Evolutionary conservation across 2,329 filamentous ascomycete genomes (phyloP).

Genomic region (Colletotrichum sp.): DNA sequence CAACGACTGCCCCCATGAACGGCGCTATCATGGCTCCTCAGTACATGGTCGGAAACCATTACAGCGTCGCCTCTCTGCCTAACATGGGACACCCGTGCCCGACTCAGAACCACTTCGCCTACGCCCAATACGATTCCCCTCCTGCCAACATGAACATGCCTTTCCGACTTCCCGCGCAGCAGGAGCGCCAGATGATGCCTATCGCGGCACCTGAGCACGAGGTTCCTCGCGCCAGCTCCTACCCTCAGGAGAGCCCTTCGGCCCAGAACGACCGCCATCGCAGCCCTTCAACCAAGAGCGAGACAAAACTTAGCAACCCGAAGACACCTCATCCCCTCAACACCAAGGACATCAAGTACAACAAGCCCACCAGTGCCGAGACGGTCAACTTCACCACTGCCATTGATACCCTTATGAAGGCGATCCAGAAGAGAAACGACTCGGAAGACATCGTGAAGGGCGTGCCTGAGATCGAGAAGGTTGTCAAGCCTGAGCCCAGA

Average conservation of each 20-base stretch:
- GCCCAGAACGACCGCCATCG: conserved; percentile 4
- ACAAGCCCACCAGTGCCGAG: conserved; percentile 50
- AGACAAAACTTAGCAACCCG: conserved; percentile 8
- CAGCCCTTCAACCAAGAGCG: conserved; percentile 17
- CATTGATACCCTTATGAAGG: conserved; percentile 87
- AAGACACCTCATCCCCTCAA: conserved; percentile 24
- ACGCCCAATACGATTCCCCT: conserved; percentile 44
- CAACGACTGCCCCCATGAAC: conserved; percentile 42
- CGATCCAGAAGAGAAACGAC: conserved; percentile 74
- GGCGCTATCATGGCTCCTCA: conserved; percentile 50
- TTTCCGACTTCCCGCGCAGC: conserved; percentile 31
- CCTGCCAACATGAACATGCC: conserved; percentile 36
- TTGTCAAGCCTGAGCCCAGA: conserved; percentile 14
- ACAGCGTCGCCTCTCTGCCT: conserved; percentile 47
- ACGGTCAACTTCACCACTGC: conserved; percentile 77
- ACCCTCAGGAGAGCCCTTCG: conserved; percentile 7
- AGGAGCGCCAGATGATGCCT: conserved; percentile 30
- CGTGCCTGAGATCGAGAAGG: conserved; percentile 18
- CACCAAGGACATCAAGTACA: conserved; percentile 49
- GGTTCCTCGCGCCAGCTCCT: conserved; percentile 15
- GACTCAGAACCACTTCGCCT: conserved; percentile 47
- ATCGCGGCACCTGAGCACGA: conserved; percentile 5
- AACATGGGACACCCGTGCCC: conserved; percentile 47
- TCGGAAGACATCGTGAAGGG: conserved; percentile 32
- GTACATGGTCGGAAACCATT: conserved; percentile 51